Base-by-base conservation (phyloP, 2,329 filamentous ascomycete species). In the Elsinoe arachidis region DNA sequence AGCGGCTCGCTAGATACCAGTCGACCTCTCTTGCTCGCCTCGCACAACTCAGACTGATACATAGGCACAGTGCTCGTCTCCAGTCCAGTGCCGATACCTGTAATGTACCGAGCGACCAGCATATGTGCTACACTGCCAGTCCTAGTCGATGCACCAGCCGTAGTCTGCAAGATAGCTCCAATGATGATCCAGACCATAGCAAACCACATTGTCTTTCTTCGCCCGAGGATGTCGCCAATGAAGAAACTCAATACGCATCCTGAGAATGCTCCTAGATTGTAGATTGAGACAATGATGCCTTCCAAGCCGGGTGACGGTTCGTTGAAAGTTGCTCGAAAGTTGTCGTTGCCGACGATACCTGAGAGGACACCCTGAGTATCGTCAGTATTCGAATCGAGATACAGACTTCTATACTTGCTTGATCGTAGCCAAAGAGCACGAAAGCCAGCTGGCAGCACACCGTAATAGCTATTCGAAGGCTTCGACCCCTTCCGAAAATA, bases 21-120 rank as follows among this genome's bases (percentile, higher is more conserved):
- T 7, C 68, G 63, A 15, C 68, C 69, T 34, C 69, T 65, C 23
- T 65, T 64, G 44, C 67, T 62, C 5, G 67, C 67, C 39, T 70
- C 64, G 46, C 65, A 69, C 2, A 70, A 63, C 43, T 71, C 69
- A 34, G 62, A 62, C 44, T 70, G 68, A 46, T 70, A 72, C 44
- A 77, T 75, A 1, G 76, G 75, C 0, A 75, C 73, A 0, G 74
- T 77, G 0, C 69, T 72, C 34, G 74, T 78, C 14, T 62, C 60
- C 37, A 75, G 71, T 9, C 76, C 76, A 41, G 75, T 73, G 0
- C 77, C 77, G 7, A 78, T 61, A 4, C 77, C 77, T 0, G 77
- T 73, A 9, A 80, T 68, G 26, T 78, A 71, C 11, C 77, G 69
- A 1, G 73, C 77, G 6, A 77, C 68, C 35, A 77, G 72, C 58